These are phyloP conservation scores for Coemansia sp. DNA, from an alignment of 192 early-diverging fungal genomes.

Conservation along the genomic window DNA sequence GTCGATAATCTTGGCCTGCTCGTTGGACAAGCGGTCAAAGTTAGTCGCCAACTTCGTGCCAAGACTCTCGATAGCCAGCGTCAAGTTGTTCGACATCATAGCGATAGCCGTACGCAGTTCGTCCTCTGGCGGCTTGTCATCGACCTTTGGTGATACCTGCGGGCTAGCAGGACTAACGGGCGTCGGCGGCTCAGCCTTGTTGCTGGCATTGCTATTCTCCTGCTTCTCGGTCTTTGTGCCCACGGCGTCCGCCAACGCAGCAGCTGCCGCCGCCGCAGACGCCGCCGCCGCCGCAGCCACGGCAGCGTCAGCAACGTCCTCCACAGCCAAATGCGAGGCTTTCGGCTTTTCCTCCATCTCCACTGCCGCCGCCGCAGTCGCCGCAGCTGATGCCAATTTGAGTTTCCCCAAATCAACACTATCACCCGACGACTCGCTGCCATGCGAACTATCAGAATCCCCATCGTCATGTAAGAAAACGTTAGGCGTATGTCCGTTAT, in stretches of 20 bases:
- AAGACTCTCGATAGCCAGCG: slow-evolving; percentile 49
- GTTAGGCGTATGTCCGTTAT: slow-evolving; percentile 40
- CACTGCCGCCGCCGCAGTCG: slow-evolving; percentile 4
- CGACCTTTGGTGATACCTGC: not conserved
- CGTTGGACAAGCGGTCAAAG: slow-evolving; percentile 49
- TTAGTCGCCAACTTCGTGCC: slow-evolving; percentile 45
- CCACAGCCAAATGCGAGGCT: slow-evolving; percentile 23
- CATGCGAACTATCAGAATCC: not conserved
- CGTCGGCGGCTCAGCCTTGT: slow-evolving; percentile 39
- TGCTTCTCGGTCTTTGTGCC: slow-evolving; percentile 7
- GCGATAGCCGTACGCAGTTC: slow-evolving; percentile 42
- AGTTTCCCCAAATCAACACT: slow-evolving; percentile 26
- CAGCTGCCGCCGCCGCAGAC: slow-evolving; percentile 3
- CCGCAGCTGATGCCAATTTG: slow-evolving; percentile 12
- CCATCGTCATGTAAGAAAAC: slow-evolving; percentile 26
- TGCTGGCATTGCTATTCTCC: slow-evolving; percentile 23
- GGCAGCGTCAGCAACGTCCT: slow-evolving; percentile 37
- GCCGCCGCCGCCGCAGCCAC: slow-evolving; percentile 31
- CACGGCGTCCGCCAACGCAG: slow-evolving; percentile 5
- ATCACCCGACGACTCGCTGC: slow-evolving; percentile 22
- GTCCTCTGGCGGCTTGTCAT: slow-evolving; percentile 20
- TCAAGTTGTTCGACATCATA: slow-evolving; percentile 48
- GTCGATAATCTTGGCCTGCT: slow-evolving; percentile 44
- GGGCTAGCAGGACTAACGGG: slow-evolving; percentile 8
- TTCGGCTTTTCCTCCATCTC: slow-evolving; percentile 31